Conservation (phyloP, 108 stramenopile species). For the Pseudonitzschia delicatissima region DNA sequence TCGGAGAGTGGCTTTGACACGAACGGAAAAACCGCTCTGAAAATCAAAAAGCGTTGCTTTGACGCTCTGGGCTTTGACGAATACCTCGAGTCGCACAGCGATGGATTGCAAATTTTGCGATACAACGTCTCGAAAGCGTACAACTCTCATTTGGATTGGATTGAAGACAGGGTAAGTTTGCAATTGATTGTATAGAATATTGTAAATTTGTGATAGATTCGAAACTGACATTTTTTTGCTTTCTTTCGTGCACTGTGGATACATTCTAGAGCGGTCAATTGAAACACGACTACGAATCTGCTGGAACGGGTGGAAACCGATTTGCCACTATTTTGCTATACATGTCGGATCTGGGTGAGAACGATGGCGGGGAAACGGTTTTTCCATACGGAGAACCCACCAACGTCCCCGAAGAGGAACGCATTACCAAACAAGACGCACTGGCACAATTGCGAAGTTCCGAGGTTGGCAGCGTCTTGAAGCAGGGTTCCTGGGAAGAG, state of each 20-base stretch:
- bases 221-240: background rate
- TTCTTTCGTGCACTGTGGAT: background rate
- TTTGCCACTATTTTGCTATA: constrained; percentile 96
- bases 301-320: constrained; percentile 79
- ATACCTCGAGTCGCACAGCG: constrained; percentile 77
- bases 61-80: constrained; percentile 77
- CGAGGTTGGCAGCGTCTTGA: constrained; percentile 32
- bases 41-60: constrained; percentile 73
- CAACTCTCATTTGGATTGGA: constrained; percentile 87
- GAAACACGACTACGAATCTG: constrained; percentile 69
- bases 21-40: constrained; percentile 60
- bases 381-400: constrained; percentile 72
- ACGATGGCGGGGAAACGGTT: constrained; percentile 93
- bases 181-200: background rate
- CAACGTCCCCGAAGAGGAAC: constrained; percentile 41
- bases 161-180: constrained; percentile 50
- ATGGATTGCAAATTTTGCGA: constrained; percentile 93
- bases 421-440: constrained; percentile 14
- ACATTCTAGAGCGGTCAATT: constrained; percentile 14
- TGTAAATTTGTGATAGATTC: background rate
- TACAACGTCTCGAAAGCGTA: constrained; percentile 94
- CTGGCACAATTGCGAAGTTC: constrained; percentile 26
- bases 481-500: constrained; percentile 81
- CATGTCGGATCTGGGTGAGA: constrained; percentile 84
- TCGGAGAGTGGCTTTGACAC: constrained; percentile 89